phyloP scores from a whole-genome alignment of 1,284 basidiomycete species.

The Coriolopsis trogii region DNA sequence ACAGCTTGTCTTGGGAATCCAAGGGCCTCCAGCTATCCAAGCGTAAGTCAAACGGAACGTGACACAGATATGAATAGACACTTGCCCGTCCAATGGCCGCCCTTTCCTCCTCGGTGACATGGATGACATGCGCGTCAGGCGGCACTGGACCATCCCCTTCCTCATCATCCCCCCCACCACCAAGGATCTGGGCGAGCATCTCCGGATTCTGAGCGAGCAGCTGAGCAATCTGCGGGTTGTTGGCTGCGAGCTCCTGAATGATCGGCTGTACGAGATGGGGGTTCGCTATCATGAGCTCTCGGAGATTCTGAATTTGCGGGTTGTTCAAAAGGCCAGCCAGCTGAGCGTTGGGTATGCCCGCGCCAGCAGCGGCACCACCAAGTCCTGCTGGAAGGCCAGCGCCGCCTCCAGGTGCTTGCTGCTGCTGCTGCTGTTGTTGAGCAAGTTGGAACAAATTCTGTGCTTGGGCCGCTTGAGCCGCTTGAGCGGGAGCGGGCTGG shows the following conservation, averaged over 20 bases:
- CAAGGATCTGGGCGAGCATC: conserved; percentile 66
- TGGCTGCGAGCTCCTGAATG: conserved; percentile 78
- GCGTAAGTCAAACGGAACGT: conserved; percentile 10
- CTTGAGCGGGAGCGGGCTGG: conserved; percentile 37
- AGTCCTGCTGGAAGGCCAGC: conserved; percentile 14
- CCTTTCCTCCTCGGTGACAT: conserved; percentile 82
- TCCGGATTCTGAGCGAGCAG: conserved; percentile 72
- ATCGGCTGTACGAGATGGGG: conserved; percentile 79
- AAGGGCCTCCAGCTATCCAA: conserved; percentile 73
- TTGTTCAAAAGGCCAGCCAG: conserved; percentile 59
- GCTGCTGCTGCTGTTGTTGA: conserved; percentile 68
- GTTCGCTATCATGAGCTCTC: conserved; percentile 74
- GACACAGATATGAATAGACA: conserved; percentile 19
- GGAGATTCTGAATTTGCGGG: conserved; percentile 69
- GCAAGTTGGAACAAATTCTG: conserved; percentile 87
- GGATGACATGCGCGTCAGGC: conserved; percentile 69
- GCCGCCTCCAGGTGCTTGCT: conserved; percentile 31
- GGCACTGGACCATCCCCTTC: conserved; percentile 58
- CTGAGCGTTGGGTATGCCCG: conserved; percentile 42
- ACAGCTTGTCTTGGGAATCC: conserved; percentile 83
- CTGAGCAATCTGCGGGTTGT: conserved; percentile 78
- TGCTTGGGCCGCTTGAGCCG: conserved; percentile 39
- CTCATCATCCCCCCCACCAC: conserved; percentile 47
- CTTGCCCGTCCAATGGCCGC: conserved; percentile 86
- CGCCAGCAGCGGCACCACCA: conserved; percentile 34